phyloP scores from a whole-genome alignment of 2,329 filamentous ascomycete species.

The Samsoniella hepiali region DNA sequence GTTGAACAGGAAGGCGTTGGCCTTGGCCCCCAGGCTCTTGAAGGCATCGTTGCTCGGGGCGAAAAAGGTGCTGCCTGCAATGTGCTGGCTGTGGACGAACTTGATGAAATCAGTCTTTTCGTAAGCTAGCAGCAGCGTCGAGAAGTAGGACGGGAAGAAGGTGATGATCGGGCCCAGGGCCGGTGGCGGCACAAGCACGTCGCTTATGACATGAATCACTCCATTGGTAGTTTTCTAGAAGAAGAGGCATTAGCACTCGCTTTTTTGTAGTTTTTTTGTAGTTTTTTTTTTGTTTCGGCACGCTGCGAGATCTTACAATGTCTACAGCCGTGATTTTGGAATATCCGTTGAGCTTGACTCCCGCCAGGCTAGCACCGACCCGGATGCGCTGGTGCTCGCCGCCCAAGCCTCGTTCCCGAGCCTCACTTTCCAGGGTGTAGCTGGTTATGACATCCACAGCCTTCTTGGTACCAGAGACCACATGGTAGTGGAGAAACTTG shows the following conservation, averaged over 20 bases:
- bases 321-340: conserved; percentile 66
- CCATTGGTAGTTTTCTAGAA: conserved; percentile 69
- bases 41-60: conserved; percentile 82
- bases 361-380: conserved; percentile 58
- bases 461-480: conserved; percentile 65
- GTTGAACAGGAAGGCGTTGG: conserved; percentile 83
- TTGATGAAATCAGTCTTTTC: conserved; percentile 69
- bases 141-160: conserved; percentile 73
- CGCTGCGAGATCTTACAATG: conserved; percentile 50
- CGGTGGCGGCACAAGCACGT: conserved; percentile 73
- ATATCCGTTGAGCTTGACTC: conserved; percentile 74
- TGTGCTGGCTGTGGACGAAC: conserved; percentile 51
- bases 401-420: conserved; percentile 58
- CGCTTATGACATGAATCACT: conserved; percentile 73
- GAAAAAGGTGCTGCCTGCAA: conserved; percentile 71
- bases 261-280: conserved; percentile 1
- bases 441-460: conserved; percentile 62
- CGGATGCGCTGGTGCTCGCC: conserved; percentile 69
- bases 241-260: not conserved
- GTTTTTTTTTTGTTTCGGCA: not conserved
- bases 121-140: conserved; percentile 72
- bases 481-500: conserved; percentile 69
- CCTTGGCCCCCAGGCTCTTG: conserved; percentile 63
- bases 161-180: conserved; percentile 49
- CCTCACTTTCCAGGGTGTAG: conserved; percentile 71